These are phyloP conservation scores for Acacia acuminata DNA, from an alignment of 306 rosid genomes.

Conservation along the genomic window DNA sequence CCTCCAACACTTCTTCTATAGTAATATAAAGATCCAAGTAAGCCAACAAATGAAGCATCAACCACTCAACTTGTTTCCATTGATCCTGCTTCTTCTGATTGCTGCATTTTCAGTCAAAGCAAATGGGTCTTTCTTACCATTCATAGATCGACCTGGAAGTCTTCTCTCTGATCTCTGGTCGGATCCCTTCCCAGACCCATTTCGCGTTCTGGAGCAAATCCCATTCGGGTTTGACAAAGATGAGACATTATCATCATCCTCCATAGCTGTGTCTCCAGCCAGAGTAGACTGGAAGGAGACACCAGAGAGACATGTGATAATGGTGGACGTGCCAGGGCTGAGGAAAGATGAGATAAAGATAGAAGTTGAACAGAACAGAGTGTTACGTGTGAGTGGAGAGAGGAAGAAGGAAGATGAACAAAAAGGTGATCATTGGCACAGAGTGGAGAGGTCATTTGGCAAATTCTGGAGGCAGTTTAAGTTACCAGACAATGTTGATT, in stretches of 20 bases:
- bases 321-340: conserved; percentile 63
- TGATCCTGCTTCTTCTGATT: conserved; percentile 31
- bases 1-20: background rate
- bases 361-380: conserved; percentile 51
- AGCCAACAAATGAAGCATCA: conserved; percentile 36
- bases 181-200: conserved; percentile 50
- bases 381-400: conserved; percentile 63
- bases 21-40: background rate
- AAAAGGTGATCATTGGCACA: conserved; percentile 65
- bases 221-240: conserved; percentile 50
- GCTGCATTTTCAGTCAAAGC: conserved; percentile 28
- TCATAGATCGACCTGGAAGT: conserved; percentile 39
- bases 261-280: conserved; percentile 37
- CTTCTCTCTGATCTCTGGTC: conserved; percentile 32
- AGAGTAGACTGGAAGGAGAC: conserved; percentile 71
- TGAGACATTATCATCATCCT: conserved; percentile 26
- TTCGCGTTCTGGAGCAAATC: conserved; percentile 53
- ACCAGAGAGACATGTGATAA: conserved; percentile 54
- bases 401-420: conserved; percentile 56
- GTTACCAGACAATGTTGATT: conserved; percentile 54
- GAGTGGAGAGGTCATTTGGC: conserved; percentile 57
- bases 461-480: conserved; percentile 68
- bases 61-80: background rate
- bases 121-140: conserved; percentile 48
- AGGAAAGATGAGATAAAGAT: conserved; percentile 57